Evolutionary conservation across 495 filamentous ascomycete species (phyloP).

Genomic region (Parathielavia appendiculata): DNA sequence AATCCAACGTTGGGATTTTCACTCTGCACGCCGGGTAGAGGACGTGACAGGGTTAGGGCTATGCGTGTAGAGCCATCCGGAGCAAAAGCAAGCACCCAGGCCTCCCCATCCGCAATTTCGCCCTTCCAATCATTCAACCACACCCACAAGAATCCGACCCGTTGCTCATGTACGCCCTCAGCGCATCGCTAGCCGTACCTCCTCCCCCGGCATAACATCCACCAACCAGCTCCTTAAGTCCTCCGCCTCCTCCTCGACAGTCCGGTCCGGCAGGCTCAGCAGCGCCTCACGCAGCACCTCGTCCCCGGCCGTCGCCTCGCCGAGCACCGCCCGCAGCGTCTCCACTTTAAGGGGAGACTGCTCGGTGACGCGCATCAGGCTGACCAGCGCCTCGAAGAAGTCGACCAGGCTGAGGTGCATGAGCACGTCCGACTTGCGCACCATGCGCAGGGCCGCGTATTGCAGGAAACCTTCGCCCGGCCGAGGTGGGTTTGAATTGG

Average conservation of each 20-base stretch:
- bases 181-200: slow-evolving; percentile 17
- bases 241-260: slow-evolving; percentile 41
- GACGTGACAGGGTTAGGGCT: no score
- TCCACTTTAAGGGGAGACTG: slow-evolving; percentile 37
- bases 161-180: no score
- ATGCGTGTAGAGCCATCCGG: no score
- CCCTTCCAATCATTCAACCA: no score
- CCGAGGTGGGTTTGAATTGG: slow-evolving; percentile 16
- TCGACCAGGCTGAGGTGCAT: slow-evolving; percentile 76
- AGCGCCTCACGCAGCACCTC: slow-evolving; percentile 38
- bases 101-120: no score
- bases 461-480: slow-evolving; percentile 57
- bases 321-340: slow-evolving; percentile 36
- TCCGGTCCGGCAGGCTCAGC: slow-evolving; percentile 39
- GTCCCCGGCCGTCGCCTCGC: slow-evolving; percentile 38
- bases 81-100: not conserved
- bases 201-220: slow-evolving; percentile 31
- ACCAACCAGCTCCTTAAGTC: slow-evolving; percentile 36
- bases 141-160: no score
- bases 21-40: no score
- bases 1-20: no score
- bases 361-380: slow-evolving; percentile 46
- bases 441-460: slow-evolving; percentile 69
- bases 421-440: slow-evolving; percentile 65
- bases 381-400: slow-evolving; percentile 65